Percentiles rank a stretch among this genome's conserved stretches.
Conservation (phyloP, 345 rosid species). For the Aurinia saxatilis region DNA sequence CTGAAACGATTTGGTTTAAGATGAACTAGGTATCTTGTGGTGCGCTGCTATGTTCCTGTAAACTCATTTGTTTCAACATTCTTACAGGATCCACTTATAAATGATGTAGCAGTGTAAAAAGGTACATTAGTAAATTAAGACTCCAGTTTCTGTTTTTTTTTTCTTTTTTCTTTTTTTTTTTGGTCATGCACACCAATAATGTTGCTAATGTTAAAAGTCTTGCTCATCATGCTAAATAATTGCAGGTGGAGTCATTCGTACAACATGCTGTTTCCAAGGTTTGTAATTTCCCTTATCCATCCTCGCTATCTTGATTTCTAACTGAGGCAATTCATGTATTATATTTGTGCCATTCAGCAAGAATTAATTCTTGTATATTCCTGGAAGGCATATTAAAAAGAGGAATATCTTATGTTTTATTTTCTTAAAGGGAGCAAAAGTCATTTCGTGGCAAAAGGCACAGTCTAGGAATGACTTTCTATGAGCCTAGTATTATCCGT, state of each 20-base stretch:
- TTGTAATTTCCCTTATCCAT: constrained; percentile 20
- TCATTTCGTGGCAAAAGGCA: constrained; percentile 85
- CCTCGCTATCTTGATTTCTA: no score
- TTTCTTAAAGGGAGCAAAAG: constrained; percentile 74
- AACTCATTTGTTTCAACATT: constrained; percentile 8
- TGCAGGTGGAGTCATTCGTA: constrained; percentile 80
- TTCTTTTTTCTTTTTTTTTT: no score
- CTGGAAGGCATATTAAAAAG: neutral
- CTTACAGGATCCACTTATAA: constrained; percentile 88
- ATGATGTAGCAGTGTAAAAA: constrained; percentile 84
- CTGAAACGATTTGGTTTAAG: neutral
- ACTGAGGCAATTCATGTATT: neutral
- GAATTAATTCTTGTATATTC: neutral
- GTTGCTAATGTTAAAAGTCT: neutral
- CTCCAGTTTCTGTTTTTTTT: constrained; percentile 5
- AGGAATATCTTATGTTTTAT: constrained; percentile 10
- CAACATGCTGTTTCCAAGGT: constrained; percentile 90
- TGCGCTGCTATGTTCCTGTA: neutral
- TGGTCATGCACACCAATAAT: constrained; percentile 1
- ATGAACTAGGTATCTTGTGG: constrained; percentile 2
- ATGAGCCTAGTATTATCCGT: constrained; percentile 82
- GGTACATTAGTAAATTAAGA: constrained; percentile 40
- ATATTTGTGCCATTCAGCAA: neutral
- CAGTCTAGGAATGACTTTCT: constrained; percentile 86
- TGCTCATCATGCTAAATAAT: constrained; percentile 20